A percentile compares a stretch with the other conserved stretches of the same genome.
phyloP scores from a whole-genome alignment of 1,139 yeast species.

The Nakaseomyces glabratus region DNA sequence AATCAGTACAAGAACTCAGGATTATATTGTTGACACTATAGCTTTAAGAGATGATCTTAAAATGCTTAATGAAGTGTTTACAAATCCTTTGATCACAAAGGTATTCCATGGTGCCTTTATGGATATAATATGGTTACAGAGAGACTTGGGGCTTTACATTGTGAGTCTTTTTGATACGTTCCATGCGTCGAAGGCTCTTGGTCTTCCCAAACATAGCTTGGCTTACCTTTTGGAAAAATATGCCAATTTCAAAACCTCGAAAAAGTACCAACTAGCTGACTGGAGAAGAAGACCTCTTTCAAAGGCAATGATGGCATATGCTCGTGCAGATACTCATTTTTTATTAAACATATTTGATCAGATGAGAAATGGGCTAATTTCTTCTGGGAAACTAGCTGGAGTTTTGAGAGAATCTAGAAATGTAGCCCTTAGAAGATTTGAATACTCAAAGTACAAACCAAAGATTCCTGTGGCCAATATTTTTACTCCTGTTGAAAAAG shows the following conservation, averaged over 20 bases:
- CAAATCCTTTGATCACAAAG: constrained; percentile 72
- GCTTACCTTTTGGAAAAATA: constrained; percentile 75
- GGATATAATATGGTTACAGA: constrained; percentile 96
- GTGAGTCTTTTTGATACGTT: constrained; percentile 89
- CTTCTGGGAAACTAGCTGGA: constrained; percentile 42
- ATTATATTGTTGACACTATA: constrained; percentile 74
- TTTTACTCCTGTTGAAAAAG: constrained; percentile 41
- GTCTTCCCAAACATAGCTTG: constrained; percentile 72
- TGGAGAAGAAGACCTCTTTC: constrained; percentile 91
- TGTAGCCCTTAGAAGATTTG: constrained; percentile 77
- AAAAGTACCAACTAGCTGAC: constrained; percentile 91
- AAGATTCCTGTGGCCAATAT: constrained; percentile 32
- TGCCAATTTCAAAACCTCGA: constrained; percentile 81
- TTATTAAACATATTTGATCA: constrained; percentile 71
- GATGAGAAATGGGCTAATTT: constrained; percentile 55
- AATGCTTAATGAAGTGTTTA: constrained; percentile 60
- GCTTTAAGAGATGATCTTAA: constrained; percentile 64
- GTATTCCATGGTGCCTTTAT: constrained; percentile 94
- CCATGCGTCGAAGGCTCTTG: constrained; percentile 74
- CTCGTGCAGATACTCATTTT: constrained; percentile 93
- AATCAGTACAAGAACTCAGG: constrained; percentile 71
- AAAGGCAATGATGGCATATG: constrained; percentile 70
- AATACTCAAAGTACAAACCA: constrained; percentile 58
- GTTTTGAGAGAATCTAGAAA: constrained; percentile 71
- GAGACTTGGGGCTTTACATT: constrained; percentile 86